Evolutionary conservation across 2,329 filamentous ascomycete genomes (phyloP), one percentile per base, ranked within the genome.

Genomic region (Rutstroemia sp.): DNA sequence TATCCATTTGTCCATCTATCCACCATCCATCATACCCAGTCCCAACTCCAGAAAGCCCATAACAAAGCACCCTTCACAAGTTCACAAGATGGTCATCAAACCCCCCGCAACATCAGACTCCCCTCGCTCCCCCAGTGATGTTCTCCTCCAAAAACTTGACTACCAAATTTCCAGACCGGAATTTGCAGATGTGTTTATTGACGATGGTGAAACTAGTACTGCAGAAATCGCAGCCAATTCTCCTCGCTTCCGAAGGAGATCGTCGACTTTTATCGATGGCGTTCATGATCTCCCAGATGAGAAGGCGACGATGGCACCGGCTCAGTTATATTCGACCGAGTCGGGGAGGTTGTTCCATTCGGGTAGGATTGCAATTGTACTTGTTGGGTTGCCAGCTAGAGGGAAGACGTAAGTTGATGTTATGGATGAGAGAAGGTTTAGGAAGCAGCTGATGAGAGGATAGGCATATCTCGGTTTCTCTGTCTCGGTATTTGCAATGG

Each of bases 251-350:
- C 86, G 92, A 62, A 87, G 94, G 67, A 89, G 90, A 73, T 96
- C 92, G 66, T 96, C 91, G 64, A 96, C 92, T 39, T 96, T 95
- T 71, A 92, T 96, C 67, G 94, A 97, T 78, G 92, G 89, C 63
- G 96, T 97, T 67, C 92, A 97, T 73, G 92, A 97, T 76, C 79
- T 95, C 54, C 84, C 89, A 8, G 87, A 92, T 69, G 90, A 90
- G 66, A 77, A 65, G 48, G 78, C 80, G 17, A 63, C 63, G 57
- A 83, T 95, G 81, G 94, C 94, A 5, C 94, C 94, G 30, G 94
- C 94, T 64, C 94, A 99, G 75, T 80, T 99, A 47, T 99, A 99
- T 76, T 96, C 91, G 72, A 99, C 94, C 53, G 95, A 97, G 80
- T 97, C 92, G 48, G 94, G 94, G 49, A 84, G 94, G 44, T 83